A percentile compares a stretch with the other conserved stretches of the same genome.
Evolutionary conservation across 495 filamentous ascomycete genomes (phyloP).

Genomic region (Hypoxylon fuscum): DNA sequence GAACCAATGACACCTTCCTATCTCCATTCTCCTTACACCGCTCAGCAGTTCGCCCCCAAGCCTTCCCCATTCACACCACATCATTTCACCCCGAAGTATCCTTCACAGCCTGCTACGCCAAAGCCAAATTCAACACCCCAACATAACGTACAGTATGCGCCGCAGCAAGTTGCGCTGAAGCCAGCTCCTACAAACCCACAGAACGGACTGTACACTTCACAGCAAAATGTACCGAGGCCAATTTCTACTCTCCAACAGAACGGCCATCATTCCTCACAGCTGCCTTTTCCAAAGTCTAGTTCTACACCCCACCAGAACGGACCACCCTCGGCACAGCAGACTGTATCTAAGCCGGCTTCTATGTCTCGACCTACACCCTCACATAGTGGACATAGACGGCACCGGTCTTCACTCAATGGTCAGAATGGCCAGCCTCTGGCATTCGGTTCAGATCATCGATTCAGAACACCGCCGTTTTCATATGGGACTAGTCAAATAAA

Average conservation of each 20-base stretch:
- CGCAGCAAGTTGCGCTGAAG: slow-evolving; percentile 12
- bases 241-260: slow-evolving; percentile 21
- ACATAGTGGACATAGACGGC: slow-evolving; percentile 37
- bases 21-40: slow-evolving; percentile 46
- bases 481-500: slow-evolving; percentile 39
- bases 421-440: slow-evolving; percentile 30
- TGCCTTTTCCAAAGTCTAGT: slow-evolving; percentile 8
- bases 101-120: slow-evolving; percentile 18
- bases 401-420: slow-evolving; percentile 40
- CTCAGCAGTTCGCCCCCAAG: slow-evolving; percentile 52
- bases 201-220: slow-evolving; percentile 9
- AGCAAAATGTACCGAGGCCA: slow-evolving; percentile 27
- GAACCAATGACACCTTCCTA: slow-evolving; percentile 45
- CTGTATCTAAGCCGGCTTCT: slow-evolving; percentile 28
- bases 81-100: slow-evolving; percentile 35
- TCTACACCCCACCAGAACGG: slow-evolving; percentile 19
- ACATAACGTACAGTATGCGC: not conserved
- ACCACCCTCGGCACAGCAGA: slow-evolving; percentile 25
- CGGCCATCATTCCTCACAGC: slow-evolving; percentile 1
- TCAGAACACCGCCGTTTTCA: slow-evolving; percentile 46
- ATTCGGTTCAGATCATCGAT: slow-evolving; percentile 41
- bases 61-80: slow-evolving; percentile 27
- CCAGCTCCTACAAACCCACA: not conserved
- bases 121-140: slow-evolving; percentile 7
- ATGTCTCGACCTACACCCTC: slow-evolving; percentile 33